These are phyloP conservation scores for Umbelopsis ramanniana DNA, from an alignment of 192 early-diverging fungal genomes.

Conservation along the genomic window DNA sequence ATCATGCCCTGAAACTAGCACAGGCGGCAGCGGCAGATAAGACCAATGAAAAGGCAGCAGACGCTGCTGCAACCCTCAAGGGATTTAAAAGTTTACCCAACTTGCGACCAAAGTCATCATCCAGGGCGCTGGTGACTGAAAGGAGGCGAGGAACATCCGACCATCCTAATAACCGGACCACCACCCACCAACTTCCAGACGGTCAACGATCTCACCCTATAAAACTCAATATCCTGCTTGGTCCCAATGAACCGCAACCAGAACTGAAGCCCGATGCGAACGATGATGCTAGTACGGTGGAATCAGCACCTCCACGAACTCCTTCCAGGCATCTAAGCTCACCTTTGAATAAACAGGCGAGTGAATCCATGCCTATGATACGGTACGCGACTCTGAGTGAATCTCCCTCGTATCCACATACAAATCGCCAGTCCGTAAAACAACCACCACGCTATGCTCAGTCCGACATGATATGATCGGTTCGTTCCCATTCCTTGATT, in stretches of 20 bases:
- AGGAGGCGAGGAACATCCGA: constrained; percentile 12
- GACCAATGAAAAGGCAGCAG: background rate
- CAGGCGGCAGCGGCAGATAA: background rate
- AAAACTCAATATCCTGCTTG: background rate
- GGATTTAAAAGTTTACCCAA: constrained; percentile 18
- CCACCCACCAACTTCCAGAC: background rate
- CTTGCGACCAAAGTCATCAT: constrained; percentile 3
- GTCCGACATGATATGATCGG: background rate
- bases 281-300: background rate
- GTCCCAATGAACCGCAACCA: no score
- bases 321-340: background rate
- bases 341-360: constrained; percentile 1
- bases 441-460: background rate
- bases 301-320: constrained; percentile 1
- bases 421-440: background rate
- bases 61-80: constrained; percentile 1
- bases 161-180: background rate
- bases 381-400: background rate
- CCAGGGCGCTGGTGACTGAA: background rate
- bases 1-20: background rate
- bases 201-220: background rate
- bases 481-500: background rate
- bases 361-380: constrained; percentile 16
- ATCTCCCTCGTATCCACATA: background rate
- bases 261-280: background rate